Base-by-base conservation (phyloP, 2,329 filamentous ascomycete genomes). In the Leptographium lundbergii region DNA sequence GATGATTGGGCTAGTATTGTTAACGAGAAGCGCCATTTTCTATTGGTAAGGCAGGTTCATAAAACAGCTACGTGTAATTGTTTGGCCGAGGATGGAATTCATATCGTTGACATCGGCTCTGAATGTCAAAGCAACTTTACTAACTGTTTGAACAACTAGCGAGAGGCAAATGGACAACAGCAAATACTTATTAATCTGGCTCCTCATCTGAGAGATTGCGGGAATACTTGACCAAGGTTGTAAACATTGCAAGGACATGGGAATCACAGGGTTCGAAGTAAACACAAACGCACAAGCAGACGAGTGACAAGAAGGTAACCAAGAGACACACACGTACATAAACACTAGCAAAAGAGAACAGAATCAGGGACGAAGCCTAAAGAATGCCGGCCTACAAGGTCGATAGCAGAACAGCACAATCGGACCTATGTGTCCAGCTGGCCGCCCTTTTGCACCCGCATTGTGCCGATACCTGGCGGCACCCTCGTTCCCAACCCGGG, bases 361-460 rank as follows among this genome's bases (percentile, higher is more conserved):
- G 19, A 32, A 45, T 19, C 9, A 6, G 24, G 14, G 29, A 36
- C n/a, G 4, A 34, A 9, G 7, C 42, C 6, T 4, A 19, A 47
- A 24, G 1, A 25, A 42, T 17, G 10, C 9, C 6, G 17, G 45
- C 27, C 11, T 1, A 25, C 19, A 36, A 57, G 27, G 22, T 9
- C n/a, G 7, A 42, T 6, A 47, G 24, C 19, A 19, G 14, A 27
- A 42, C 39, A 19, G n/a, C 19, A 34, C 19, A 47, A 34, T 19
- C 19, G 2, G 11, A 19, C 1, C 13, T 24, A 56, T 5, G 39
- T 58, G 25, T 65, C 64, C 24, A 64, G 47, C 42, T 64, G 45
- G 0, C 64, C 60, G 7, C 64, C 64, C 24, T 60, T 61, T 48
- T 63, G 64, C 9, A 65, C 61, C 19, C 64, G 59, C 48, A 65